Evolutionary conservation across 2,329 filamentous ascomycete species (phyloP).

Genomic region (Clarireedia paspali): DNA sequence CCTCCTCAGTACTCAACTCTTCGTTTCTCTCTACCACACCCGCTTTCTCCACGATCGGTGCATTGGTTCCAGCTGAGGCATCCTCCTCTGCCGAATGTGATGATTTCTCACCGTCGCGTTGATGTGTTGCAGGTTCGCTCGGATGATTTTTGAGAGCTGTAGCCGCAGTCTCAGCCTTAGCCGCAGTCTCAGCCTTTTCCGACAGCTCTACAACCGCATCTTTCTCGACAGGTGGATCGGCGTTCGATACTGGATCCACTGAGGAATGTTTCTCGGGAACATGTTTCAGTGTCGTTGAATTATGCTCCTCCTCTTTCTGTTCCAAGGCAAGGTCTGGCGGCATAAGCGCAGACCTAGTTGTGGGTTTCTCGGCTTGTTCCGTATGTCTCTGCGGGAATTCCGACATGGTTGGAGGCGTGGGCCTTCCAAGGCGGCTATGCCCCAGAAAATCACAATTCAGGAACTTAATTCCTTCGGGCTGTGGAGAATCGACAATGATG

Average conservation of each 20-base stretch:
- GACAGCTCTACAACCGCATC: not conserved
- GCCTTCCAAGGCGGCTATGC: not conserved
- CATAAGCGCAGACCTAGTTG: not conserved
- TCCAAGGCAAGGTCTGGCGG: not conserved
- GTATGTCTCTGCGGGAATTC: conserved; percentile 3
- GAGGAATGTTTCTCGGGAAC: not conserved
- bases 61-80: not conserved
- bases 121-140: not conserved
- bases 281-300: not conserved
- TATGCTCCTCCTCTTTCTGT: conserved; percentile 2
- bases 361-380: conserved; percentile 6
- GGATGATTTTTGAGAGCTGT: not conserved
- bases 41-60: not conserved
- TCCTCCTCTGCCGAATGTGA: not conserved
- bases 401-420: conserved; percentile 14
- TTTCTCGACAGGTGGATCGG: not conserved
- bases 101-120: not conserved
- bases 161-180: not conserved
- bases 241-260: too few relatives aligned
- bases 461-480: not conserved
- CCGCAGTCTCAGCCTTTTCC: not conserved
- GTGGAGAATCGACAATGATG: not conserved
- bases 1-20: not conserved
- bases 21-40: not conserved
- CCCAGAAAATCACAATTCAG: not conserved